Base-by-base conservation (phyloP, 768 basidiomycete species). In the Lactarius indigo region DNA sequence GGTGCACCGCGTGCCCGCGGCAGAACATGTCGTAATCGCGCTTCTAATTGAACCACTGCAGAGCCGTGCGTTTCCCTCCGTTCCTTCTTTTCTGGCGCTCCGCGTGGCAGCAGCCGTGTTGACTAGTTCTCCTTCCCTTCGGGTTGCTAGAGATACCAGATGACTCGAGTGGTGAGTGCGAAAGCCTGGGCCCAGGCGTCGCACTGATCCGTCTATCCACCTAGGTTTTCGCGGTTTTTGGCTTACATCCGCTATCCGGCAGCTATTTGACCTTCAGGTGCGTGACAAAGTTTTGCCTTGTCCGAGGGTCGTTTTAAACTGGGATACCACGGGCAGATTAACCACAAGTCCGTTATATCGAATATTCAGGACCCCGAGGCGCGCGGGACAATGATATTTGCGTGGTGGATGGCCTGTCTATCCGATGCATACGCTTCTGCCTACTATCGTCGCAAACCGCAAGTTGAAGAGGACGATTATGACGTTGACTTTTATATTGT, bases 351-450 rank as follows among this genome's bases (percentile, higher is more conserved):
- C 4, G 88, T 88, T 42, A 87, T 90, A 79, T 81, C 84, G 12
- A 85, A 82, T 65, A 90, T 92, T 69, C 82, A 85, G 68, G 90
- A 92, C 73, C 81, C 85, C 47, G 91, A 92, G 72, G 86, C 82
- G 59, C 85, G 89, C 61, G 89, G 90, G 30, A 92, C 89, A 7
- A 91, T 94, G 88, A 89, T 91, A 60, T 94, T 93, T 73, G 89
- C 93, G 1, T 95, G 94, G 90, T 96, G 94, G 93, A 90, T 94
- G 85, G 88, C 93, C 9, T 91, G 89, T 76, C 80, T 94, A 56
- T 82, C 85, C 39, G 95, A 97, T 73, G 91, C 92, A 8, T 93
- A 90, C 77, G 85, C 86, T 31, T 85, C 92, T 35, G 87, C 87
- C 37, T 94, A 93, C 76, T 92, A 94, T 78, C 85, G 92, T 68